Percentiles rank a stretch among this genome's conserved stretches.
These are phyloP conservation scores for Hansenula sp. DNA, from an alignment of 1,139 yeast genomes.

Conservation along the genomic window DNA sequence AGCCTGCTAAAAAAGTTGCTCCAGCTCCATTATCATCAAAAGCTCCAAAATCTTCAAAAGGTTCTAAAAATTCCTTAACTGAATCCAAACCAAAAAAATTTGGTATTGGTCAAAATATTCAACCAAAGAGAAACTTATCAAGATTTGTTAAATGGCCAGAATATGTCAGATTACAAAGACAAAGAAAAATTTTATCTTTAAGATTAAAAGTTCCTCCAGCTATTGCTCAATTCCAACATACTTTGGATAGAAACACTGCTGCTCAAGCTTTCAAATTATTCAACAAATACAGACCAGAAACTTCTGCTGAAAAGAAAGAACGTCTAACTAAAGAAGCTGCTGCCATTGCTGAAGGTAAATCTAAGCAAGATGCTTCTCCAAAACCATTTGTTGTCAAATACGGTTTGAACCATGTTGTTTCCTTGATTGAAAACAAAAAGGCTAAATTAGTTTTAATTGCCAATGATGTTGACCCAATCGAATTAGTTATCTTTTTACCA, in stretches of 20 bases:
- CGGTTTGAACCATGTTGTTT: conserved; percentile 98
- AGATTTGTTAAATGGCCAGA: conserved; percentile 99
- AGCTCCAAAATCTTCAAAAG: conserved; percentile 33
- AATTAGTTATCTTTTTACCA: conserved; percentile 93
- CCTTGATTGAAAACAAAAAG: conserved; percentile 96
- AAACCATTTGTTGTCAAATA: conserved; percentile 95
- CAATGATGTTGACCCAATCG: conserved; percentile 98
- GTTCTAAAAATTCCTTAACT: conserved; percentile 67
- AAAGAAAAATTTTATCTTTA: conserved; percentile 88
- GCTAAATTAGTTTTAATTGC: conserved; percentile 96
- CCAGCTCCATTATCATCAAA: conserved; percentile 61
- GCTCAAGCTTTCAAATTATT: conserved; percentile 93
- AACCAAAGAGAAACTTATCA: conserved; percentile 93
- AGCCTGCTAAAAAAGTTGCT: conserved; percentile 77
- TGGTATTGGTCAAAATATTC: conserved; percentile 94
- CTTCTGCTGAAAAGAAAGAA: conserved; percentile 95
- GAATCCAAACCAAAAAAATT: conserved; percentile 89
- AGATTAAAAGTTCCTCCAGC: conserved; percentile 99
- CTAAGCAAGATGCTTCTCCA: conserved; percentile 91
- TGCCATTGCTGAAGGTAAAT: conserved; percentile 96
- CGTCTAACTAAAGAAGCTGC: conserved; percentile 98
- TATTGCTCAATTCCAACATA: conserved; percentile 90
- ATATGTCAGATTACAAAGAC: conserved; percentile 96
- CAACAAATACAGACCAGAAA: conserved; percentile 99
- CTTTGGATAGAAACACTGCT: conserved; percentile 98